phyloP scores from a whole-genome alignment of 371 early-diverging fungal species.

The Lichtheimia ornata region DNA sequence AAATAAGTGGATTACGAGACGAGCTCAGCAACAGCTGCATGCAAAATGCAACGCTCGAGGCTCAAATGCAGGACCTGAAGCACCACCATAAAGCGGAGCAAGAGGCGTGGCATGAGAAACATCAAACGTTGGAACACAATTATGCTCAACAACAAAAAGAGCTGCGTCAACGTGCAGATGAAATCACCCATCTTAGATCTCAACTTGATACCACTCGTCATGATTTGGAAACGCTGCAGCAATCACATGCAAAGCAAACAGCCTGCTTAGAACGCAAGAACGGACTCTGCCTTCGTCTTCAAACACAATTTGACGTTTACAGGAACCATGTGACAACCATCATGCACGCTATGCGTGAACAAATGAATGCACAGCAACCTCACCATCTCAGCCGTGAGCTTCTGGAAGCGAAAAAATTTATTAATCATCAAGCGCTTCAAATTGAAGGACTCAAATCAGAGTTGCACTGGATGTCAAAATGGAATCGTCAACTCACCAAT shows the following conservation, averaged over 20 bases:
- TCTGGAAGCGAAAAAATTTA: conserved; percentile 40
- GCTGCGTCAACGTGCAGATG: conserved; percentile 9
- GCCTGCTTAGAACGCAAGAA: conserved; percentile 5
- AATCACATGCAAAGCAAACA: conserved; percentile 14
- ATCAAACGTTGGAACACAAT: conserved; percentile 10
- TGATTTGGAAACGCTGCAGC: conserved; percentile 8
- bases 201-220: conserved; percentile 10
- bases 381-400: conserved; percentile 24
- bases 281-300: conserved; percentile 6
- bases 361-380: conserved; percentile 19
- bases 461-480: conserved; percentile 35
- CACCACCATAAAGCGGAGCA: conserved; percentile 8
- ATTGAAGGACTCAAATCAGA: conserved; percentile 35
- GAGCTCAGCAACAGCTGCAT: conserved; percentile 4
- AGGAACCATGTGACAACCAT: conserved; percentile 18
- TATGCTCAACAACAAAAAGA: conserved; percentile 6
- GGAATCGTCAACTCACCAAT: conserved; percentile 25
- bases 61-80: conserved; percentile 8
- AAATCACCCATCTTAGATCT: conserved; percentile 4
- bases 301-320: conserved; percentile 26
- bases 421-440: conserved; percentile 36
- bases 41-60: conserved; percentile 9
- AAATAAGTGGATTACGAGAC: conserved; percentile 5
- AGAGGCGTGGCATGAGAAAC: conserved; percentile 8
- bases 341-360: conserved; percentile 20